Evolutionary conservation across 164 flowering plant species (phyloP), one percentile per base, ranked within the genome.

Genomic region (Stephania japonica): DNA sequence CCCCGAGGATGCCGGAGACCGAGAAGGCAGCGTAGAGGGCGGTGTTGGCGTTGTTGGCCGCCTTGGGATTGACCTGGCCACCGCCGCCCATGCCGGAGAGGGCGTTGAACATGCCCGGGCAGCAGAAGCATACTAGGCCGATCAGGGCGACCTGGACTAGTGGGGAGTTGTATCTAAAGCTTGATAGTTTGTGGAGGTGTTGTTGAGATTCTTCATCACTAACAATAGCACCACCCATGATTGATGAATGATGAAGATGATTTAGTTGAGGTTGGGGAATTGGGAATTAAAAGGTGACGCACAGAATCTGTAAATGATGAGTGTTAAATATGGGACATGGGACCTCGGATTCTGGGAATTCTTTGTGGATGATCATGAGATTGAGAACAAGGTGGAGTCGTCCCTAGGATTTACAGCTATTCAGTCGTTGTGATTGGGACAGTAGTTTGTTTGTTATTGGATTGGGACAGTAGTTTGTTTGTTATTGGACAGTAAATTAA

Each of bases 21-120:
- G 98, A 88, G 80, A 94, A 94, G 67, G 97, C 80, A 70, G 91
- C 83, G 90, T 92, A 94, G 59, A 94, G 90, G 70, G 97, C 95
- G 19, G 99, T 95, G 87, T 83, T 85, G 78, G 99, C 95, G 73
- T 95, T 93, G 87, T 95, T 86, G 59, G 93, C 84, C 25, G 94
- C 99, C 10, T 90, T 86, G 65, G 76, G 82, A 72, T 95, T 88
- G 13, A 93, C 88, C 73, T 93, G 99, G 9, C 99, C 99, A n/a
- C 97, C 97, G 9, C 94, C 99, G 10, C 98, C 99, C 98, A 93
- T 88, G 75, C 99, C 98, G 18, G 87, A 83, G 38, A 93, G 87
- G 68, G 98, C 98, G 72, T 93, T 93, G 86, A 90, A 95, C 99
- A 95, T 93, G 13, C 98, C 99, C 0, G 99, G 98, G 65, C 99